Evolutionary conservation across 306 rosid genomes (phyloP).

Genomic region (Sicyos edulis): DNA sequence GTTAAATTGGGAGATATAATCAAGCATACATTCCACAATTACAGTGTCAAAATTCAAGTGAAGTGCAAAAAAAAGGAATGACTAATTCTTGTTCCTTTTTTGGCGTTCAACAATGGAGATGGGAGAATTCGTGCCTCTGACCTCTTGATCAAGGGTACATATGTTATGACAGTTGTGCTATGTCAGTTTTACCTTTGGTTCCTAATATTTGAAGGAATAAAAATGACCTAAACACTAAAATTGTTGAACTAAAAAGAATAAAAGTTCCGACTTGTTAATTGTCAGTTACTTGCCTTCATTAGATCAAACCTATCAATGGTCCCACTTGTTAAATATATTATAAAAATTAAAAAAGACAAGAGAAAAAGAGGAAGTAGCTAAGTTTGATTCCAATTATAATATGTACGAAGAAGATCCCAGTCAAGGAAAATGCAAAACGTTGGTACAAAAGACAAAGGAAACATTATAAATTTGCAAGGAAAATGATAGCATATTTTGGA

Average conservation of each 20-base stretch:
- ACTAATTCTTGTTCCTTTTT: not conserved
- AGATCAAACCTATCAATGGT: not conserved
- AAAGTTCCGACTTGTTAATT: not conserved
- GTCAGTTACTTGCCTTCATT: not conserved
- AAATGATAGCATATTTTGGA: not conserved
- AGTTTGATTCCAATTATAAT: slow-evolving; percentile 7
- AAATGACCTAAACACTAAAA: not conserved
- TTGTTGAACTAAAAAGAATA: not conserved
- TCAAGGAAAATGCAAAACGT: not conserved
- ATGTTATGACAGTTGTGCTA: too few species aligned
- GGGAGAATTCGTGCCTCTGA: not conserved
- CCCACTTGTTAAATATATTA: slow-evolving; percentile 14
- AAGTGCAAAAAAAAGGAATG: not conserved
- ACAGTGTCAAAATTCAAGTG: not conserved
- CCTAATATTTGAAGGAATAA: not conserved
- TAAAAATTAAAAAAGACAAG: not conserved
- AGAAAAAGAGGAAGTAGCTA: not conserved
- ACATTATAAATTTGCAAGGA: not conserved
- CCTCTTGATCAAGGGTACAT: not conserved
- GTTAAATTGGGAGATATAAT: not conserved
- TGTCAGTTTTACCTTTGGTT: not conserved
- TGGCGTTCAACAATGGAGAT: not conserved
- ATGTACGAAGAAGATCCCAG: not conserved
- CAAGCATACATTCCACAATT: not conserved
- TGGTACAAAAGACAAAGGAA: not conserved